phyloP scores from a whole-genome alignment of 768 basidiomycete species.

The Boletus reticuloceps region DNA sequence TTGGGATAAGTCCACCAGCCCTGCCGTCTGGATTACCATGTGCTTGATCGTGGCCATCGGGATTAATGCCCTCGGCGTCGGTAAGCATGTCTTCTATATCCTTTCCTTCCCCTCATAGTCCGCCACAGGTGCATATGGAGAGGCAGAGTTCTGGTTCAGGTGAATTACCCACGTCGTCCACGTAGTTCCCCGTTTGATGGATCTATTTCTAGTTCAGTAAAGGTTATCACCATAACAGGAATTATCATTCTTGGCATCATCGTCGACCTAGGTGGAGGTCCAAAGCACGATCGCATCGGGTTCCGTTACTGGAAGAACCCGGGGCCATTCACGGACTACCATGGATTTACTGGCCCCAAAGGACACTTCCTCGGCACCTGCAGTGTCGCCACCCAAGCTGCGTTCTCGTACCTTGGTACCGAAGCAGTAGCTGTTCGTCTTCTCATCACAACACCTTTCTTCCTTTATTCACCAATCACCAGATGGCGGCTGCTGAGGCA shows the following conservation, averaged over 20 bases:
- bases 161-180: not conserved
- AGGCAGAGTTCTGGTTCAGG: conserved; percentile 50
- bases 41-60: conserved; percentile 48
- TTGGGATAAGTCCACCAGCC: conserved; percentile 41
- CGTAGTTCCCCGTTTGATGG: not conserved
- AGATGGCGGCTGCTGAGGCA: conserved; percentile 48
- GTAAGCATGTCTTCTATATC: conserved; percentile 11
- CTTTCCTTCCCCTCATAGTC: not conserved
- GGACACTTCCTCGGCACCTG: conserved; percentile 53
- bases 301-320: conserved; percentile 51
- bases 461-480: not conserved
- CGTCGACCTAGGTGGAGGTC: conserved; percentile 52
- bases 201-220: conserved; percentile 40
- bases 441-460: not conserved
- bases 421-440: conserved; percentile 45
- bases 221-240: conserved; percentile 47
- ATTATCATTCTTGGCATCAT: conserved; percentile 47
- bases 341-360: conserved; percentile 38
- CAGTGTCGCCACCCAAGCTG: conserved; percentile 56
- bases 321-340: conserved; percentile 52
- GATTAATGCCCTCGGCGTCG: conserved; percentile 44
- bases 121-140: conserved; percentile 39
- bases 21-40: conserved; percentile 52
- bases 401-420: conserved; percentile 59
- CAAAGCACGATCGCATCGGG: conserved; percentile 49